Evolutionary conservation across 768 basidiomycete species (phyloP).

Genomic region (Rubroboletus pulcherrimus): DNA sequence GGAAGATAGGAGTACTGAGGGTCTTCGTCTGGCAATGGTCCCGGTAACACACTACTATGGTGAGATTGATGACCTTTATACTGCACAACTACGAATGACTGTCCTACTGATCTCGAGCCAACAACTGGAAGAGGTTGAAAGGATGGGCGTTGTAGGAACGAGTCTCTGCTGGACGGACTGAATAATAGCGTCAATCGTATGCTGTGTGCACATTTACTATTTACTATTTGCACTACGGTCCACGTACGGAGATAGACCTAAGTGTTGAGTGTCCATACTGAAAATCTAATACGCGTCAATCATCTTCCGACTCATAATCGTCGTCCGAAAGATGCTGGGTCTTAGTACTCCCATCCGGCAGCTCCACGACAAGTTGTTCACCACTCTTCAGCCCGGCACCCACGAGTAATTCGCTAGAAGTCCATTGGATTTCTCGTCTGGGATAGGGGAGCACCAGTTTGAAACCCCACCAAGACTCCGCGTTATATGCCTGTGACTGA

Average conservation of each 20-base stretch:
- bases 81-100: neutral
- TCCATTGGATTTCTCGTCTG: conserved; percentile 57
- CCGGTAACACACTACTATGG: neutral
- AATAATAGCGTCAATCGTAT: no score
- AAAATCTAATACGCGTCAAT: conserved; percentile 16
- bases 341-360: conserved; percentile 21
- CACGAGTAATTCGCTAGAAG: conserved; percentile 34
- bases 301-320: conserved; percentile 54
- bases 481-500: conserved; percentile 21
- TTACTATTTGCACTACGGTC: no score
- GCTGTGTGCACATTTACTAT: neutral
- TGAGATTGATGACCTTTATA: neutral
- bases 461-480: conserved; percentile 70
- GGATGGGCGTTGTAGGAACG: neutral
- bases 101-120: neutral
- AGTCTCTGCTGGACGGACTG: neutral
- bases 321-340: conserved; percentile 42
- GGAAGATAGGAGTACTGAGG: neutral
- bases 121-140: neutral
- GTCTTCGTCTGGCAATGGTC: neutral
- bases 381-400: conserved; percentile 49
- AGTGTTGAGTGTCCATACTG: neutral
- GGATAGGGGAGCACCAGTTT: conserved; percentile 68
- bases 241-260: neutral
- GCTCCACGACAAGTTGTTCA: conserved; percentile 65